phyloP scores from a whole-genome alignment of 2,329 filamentous ascomycete genomes.

The Talaromyces sp. region DNA sequence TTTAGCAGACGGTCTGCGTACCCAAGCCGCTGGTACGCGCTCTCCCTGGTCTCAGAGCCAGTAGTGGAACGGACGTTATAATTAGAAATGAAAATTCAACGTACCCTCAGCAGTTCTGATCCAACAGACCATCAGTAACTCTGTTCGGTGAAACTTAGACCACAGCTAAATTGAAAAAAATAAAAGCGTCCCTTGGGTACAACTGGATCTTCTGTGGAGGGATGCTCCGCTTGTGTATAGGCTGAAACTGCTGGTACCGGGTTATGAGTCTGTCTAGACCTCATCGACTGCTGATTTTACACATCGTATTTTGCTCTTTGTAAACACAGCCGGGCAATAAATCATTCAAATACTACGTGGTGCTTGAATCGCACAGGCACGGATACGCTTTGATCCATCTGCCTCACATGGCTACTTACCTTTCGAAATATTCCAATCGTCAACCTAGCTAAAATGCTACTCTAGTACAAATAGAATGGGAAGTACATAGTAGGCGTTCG shows the following conservation, averaged over 20 bases:
- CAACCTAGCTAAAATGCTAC: not conserved
- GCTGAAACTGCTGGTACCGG: not conserved
- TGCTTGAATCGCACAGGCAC: not conserved
- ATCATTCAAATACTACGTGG: not conserved
- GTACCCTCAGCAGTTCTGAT: not conserved
- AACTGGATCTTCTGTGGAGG: not conserved
- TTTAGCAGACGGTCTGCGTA: not conserved
- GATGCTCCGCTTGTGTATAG: slow-evolving; percentile 13
- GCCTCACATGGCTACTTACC: not conserved
- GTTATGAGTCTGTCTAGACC: slow-evolving; percentile 4
- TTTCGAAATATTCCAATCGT: not conserved
- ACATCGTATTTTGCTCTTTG: not conserved
- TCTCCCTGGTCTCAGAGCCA: not conserved
- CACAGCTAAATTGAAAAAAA: not conserved
- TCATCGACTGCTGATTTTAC: not conserved
- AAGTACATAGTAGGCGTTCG: too few relatives aligned
- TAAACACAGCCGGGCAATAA: not conserved
- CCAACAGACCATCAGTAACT: not conserved
- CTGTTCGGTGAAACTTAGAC: not conserved
- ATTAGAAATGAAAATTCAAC: not conserved
- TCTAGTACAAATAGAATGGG: too few relatives aligned
- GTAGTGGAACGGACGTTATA: not conserved
- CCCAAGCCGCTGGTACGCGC: not conserved
- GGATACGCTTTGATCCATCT: not conserved
- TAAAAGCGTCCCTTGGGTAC: not conserved